phyloP scores from a whole-genome alignment of 192 early-diverging fungal species.

The Coemansia sp. region DNA sequence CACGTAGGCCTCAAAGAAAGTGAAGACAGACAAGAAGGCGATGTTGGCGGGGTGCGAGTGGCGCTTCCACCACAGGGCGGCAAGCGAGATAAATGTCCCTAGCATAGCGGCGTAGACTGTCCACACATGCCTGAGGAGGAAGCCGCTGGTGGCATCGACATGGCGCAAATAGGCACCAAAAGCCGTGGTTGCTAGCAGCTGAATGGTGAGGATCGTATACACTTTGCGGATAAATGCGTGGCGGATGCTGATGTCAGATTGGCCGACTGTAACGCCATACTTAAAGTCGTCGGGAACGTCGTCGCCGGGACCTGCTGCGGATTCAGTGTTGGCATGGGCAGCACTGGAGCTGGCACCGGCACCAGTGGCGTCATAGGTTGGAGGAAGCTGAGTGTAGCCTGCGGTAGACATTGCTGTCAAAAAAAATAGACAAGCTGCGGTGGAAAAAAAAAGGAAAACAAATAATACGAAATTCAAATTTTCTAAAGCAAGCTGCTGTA shows the following conservation, averaged over 20 bases:
- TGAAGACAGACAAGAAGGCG: slow-evolving; percentile 63
- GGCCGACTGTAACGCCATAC: slow-evolving; percentile 49
- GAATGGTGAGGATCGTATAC: slow-evolving; percentile 66
- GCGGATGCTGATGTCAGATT: slow-evolving; percentile 55
- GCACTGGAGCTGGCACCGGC: background rate
- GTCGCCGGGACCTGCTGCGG: slow-evolving; percentile 26
- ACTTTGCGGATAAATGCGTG: slow-evolving; percentile 72
- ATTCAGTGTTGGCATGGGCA: background rate
- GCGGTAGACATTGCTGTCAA: slow-evolving; percentile 40
- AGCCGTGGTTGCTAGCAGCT: slow-evolving; percentile 61
- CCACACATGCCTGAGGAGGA: slow-evolving; percentile 63
- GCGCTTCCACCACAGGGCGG: slow-evolving; percentile 61
- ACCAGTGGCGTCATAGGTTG: slow-evolving; percentile 26
- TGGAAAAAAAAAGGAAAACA: background rate
- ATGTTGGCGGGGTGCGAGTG: slow-evolving; percentile 66
- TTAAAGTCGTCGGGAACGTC: slow-evolving; percentile 60
- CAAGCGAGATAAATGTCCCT: slow-evolving; percentile 51
- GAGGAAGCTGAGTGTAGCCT: slow-evolving; percentile 49
- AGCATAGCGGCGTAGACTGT: slow-evolving; percentile 59
- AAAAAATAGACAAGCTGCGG: slow-evolving; percentile 2
- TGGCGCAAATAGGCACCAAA: slow-evolving; percentile 63
- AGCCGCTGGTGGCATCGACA: slow-evolving; percentile 52
- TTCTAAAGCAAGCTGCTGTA: background rate
- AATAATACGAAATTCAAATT: background rate
- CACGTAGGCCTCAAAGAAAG: slow-evolving; percentile 57